Conservation (phyloP, 1,284 basidiomycete genomes). For the Neonothopanus nambi region DNA sequence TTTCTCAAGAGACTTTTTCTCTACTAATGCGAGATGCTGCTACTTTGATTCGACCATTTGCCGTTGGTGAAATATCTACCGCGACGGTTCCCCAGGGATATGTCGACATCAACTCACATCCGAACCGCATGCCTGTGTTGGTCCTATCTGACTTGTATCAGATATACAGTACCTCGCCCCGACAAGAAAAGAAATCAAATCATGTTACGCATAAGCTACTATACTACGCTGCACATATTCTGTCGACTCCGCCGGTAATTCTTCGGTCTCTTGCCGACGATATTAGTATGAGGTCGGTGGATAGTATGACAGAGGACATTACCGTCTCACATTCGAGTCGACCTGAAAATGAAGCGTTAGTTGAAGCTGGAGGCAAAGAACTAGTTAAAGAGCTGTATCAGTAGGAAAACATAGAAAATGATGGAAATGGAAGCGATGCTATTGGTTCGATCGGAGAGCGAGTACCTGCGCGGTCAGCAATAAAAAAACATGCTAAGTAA, state of each 20-base stretch:
- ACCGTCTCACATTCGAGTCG: too few species aligned
- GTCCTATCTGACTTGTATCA: slow-evolving; percentile 54
- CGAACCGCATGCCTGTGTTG: slow-evolving; percentile 41
- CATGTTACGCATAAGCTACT: slow-evolving; percentile 52
- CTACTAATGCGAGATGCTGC: slow-evolving; percentile 56
- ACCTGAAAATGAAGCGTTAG: too few species aligned
- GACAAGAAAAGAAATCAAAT: slow-evolving; percentile 29
- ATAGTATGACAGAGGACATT: neutral
- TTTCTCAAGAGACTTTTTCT: slow-evolving; percentile 46
- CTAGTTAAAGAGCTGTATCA: too few species aligned
- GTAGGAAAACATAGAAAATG: too few species aligned
- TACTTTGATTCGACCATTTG: slow-evolving; percentile 47
- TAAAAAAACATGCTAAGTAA: too few species aligned
- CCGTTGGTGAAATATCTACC: slow-evolving; percentile 35
- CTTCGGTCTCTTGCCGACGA: slow-evolving; percentile 47
- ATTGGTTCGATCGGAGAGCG: too few species aligned
- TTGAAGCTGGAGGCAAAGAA: too few species aligned
- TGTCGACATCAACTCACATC: slow-evolving; percentile 30
- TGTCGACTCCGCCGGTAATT: slow-evolving; percentile 41
- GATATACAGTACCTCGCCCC: slow-evolving; percentile 33
- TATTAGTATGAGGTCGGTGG: slow-evolving; percentile 24
- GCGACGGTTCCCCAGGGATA: slow-evolving; percentile 12
- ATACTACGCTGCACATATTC: slow-evolving; percentile 58
- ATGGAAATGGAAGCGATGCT: too few species aligned
- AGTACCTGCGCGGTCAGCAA: too few species aligned